phyloP scores from a whole-genome alignment of 192 early-diverging fungal genomes.

The Entomortierella chlamydospora region DNA sequence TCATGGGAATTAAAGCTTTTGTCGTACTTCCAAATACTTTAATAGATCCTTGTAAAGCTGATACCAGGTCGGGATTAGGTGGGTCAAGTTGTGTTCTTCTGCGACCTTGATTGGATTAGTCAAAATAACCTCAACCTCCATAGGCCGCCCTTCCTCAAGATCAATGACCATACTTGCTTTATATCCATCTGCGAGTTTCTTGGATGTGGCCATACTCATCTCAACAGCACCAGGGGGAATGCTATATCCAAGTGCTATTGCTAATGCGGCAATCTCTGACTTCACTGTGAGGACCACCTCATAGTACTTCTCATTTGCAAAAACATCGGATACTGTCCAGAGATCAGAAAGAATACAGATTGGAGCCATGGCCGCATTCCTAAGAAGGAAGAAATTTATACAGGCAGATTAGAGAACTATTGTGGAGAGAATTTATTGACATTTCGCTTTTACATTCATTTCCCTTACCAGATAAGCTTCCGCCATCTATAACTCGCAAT shows the following conservation, averaged over 20 bases:
- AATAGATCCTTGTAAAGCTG: constrained; percentile 37
- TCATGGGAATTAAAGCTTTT: too few relatives aligned
- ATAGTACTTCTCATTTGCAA: constrained; percentile 59
- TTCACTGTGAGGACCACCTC: constrained; percentile 59
- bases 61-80: constrained; percentile 52
- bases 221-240: constrained; percentile 52
- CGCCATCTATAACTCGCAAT: constrained; percentile 74
- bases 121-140: constrained; percentile 57
- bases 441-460: too few relatives aligned
- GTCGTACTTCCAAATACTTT: constrained; percentile 16
- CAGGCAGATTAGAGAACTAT: neutral
- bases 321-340: constrained; percentile 64
- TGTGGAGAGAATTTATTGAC: too few relatives aligned
- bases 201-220: constrained; percentile 53
- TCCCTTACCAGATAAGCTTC: constrained; percentile 77
- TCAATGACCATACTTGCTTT: constrained; percentile 60
- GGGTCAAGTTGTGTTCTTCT: constrained; percentile 34
- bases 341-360: constrained; percentile 71
- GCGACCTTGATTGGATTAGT: constrained; percentile 50
- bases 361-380: constrained; percentile 78
- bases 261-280: constrained; percentile 67
- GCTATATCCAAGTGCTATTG: constrained; percentile 57
- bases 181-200: constrained; percentile 47
- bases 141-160: constrained; percentile 55
- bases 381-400: constrained; percentile 4